Base-by-base conservation (phyloP, 805 yeast genomes). In the Teunomyces pallodes region DNA sequence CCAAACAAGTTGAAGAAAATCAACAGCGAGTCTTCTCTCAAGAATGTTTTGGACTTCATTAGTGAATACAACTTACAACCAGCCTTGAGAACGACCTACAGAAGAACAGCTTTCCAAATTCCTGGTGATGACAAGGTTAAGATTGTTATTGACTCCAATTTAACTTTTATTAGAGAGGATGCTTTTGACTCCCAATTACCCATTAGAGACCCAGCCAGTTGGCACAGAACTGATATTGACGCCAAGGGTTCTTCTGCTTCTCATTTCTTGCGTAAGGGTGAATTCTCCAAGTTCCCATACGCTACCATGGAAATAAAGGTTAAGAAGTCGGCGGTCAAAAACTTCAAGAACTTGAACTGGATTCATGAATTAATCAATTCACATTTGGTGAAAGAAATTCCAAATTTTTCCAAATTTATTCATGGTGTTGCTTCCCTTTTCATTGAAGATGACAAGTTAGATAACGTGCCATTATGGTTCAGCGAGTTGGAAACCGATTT, bases 111-210 rank as follows among this genome's bases (percentile, higher is more conserved):
- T 2, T 92, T 94, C 75, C 97, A 92, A 75, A 92, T 92, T 58
- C 99, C 99, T 2, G 97, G 97, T 49, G 98, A 94, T 65, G 95
- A 91, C 65, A 81, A 92, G 61, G 86, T 91, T 33, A 83, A 98
- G 64, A 84, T 94, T 51, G 84, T 88, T 39, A 88, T 92, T 54
- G 98, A 92, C 69, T 86, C 95, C 12, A 94, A 94, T 64, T 82
- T 94, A 48, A 62, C 84, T 45, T 91, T 88, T 62, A 84, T 92
- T 52, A 82, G 98, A 58, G 99, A 92, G 65, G 98, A 92, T 65
- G 70, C 92, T 0, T 86, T 92, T 61, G 96, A 91, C 66, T 69
- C 76, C 40, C 83, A 82, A 54, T 80, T 91, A 57, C 98, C 99
- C 13, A 86, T 90, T 52, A 85, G 99, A 70, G 87, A 90, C 61